Base-by-base conservation (phyloP, 441 rosid genomes). In the Syzygium malaccense region DNA sequence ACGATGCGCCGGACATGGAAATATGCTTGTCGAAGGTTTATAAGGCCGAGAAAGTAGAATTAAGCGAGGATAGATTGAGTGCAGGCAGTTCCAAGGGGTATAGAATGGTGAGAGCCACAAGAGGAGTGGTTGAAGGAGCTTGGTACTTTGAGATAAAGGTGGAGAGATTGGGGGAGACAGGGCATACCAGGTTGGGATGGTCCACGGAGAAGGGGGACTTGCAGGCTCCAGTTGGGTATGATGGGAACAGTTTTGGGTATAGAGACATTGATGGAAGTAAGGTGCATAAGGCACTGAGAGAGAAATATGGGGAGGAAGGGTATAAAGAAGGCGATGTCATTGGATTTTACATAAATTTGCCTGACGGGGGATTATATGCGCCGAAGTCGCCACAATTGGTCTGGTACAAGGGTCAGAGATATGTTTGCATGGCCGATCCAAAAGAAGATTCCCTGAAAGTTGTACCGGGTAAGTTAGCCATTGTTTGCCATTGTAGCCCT, bases 171-270 rank as follows among this genome's bases (percentile, higher is more conserved):
- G 99, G 99, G 11, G 99, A 95, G 88, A 94, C 97, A 4, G 99
- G 99, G 88, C 99, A 98, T 91, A 96, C 99, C 4, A 92, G 99
- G 32, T 95, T 98, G 0, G 99, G 99, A 4, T 98, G 98, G 98
- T 96, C 98, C 7, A 97, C 96, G 2, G 98, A 98, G 94, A 97
- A 96, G 90, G 98, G 98, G 23, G 99, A 98, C 92, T 91, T 98
- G 92, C 99, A 98, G 92, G 99, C 99, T 6, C 99, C 99, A 0
- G 99, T 98, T 13, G 99, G 99, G 30, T 97, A 95, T 13, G 99
- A 98, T 90, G 96, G 94, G 56, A 95, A 97, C 89, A 98, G 99
- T 91, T 98, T 93, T 57, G 99, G 98, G 45, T 98, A 95, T 32
- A 95, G 99, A 90, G 99, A 97, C 75, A 91, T 96, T 91, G 99